Percentiles rank a stretch among this genome's conserved stretches.
Evolutionary conservation across 2,329 filamentous ascomycete genomes (phyloP).

Genomic region (Ambrosiella cleistominuta): DNA sequence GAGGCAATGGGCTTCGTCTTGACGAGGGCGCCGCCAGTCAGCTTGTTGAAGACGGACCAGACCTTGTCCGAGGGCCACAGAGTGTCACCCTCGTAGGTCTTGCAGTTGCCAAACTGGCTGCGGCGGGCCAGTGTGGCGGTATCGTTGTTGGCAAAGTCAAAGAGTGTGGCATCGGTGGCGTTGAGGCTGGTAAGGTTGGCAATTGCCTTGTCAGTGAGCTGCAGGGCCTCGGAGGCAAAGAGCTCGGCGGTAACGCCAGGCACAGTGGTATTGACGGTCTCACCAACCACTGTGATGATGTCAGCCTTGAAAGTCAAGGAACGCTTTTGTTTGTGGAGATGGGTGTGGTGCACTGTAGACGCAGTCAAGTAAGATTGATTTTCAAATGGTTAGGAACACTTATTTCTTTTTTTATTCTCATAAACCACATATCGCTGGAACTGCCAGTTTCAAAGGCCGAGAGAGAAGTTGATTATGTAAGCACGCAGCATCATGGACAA

Average conservation of each 20-base stretch:
- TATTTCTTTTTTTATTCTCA: not conserved
- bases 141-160: slow-evolving; percentile 5
- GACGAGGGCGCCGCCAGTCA: slow-evolving; percentile 19
- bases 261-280: slow-evolving; percentile 5
- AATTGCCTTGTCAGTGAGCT: slow-evolving; percentile 4
- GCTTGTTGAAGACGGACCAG: slow-evolving; percentile 18
- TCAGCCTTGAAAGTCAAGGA: slow-evolving; percentile 8
- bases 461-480: not conserved
- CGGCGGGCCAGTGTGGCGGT: slow-evolving; percentile 2
- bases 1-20: slow-evolving; percentile 19
- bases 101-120: slow-evolving; percentile 16
- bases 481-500: not conserved
- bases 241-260: not conserved
- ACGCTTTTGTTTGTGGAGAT: slow-evolving; percentile 2
- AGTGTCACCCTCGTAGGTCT: slow-evolving; percentile 17
- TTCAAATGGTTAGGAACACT: not conserved
- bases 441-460: not conserved
- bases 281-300: slow-evolving; percentile 1
- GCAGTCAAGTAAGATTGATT: not conserved
- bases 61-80: slow-evolving; percentile 19
- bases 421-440: not conserved
- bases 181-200: not conserved
- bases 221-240: slow-evolving; percentile 5
- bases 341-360: not conserved
- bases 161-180: slow-evolving; percentile 6